Evolutionary conservation across 2,329 filamentous ascomycete genomes (phyloP).

Genomic region (Epichloe typhina): DNA sequence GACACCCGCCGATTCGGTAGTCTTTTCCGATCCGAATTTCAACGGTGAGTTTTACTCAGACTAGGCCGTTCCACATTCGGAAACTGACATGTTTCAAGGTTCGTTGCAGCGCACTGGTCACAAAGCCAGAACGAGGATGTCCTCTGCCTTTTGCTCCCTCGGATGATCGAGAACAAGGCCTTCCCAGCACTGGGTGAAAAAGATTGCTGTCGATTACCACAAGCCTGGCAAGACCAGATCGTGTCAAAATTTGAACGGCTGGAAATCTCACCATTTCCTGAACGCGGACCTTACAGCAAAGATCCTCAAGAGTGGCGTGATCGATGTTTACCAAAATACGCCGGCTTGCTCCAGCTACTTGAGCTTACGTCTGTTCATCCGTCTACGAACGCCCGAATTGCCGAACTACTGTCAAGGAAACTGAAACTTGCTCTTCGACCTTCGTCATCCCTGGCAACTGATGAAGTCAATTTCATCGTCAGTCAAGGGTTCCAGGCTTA

Average conservation of each 20-base stretch:
- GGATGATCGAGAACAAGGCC: constrained; percentile 42
- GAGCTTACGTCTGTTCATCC: constrained; percentile 50
- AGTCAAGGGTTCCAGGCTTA: constrained; percentile 65
- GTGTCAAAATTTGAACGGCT: constrained; percentile 54
- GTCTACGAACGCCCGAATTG: constrained; percentile 52
- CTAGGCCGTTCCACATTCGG: too few relatives aligned
- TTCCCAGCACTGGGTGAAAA: constrained; percentile 40
- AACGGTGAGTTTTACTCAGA: constrained; percentile 44
- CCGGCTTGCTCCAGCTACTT: constrained; percentile 51
- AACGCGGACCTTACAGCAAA: constrained; percentile 48
- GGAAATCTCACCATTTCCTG: constrained; percentile 51
- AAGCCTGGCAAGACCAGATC: constrained; percentile 62
- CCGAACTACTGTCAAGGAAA: constrained; percentile 51
- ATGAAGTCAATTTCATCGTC: constrained; percentile 59
- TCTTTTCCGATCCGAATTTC: constrained; percentile 68
- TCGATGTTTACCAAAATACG: constrained; percentile 53
- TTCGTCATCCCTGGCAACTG: constrained; percentile 42
- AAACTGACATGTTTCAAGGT: constrained; percentile 40
- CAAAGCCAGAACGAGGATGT: constrained; percentile 51
- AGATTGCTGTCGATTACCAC: constrained; percentile 43
- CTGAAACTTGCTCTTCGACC: constrained; percentile 51
- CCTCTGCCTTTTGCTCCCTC: constrained; percentile 54
- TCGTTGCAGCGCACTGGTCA: constrained; percentile 62
- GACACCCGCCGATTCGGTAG: constrained; percentile 62
- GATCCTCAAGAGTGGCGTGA: constrained; percentile 49